A percentile compares a stretch with the other conserved stretches of the same genome.
These are phyloP conservation scores for Aspergillus oerlinghausenensis DNA, from an alignment of 2,329 filamentous ascomycete species.

Conservation along the genomic window DNA sequence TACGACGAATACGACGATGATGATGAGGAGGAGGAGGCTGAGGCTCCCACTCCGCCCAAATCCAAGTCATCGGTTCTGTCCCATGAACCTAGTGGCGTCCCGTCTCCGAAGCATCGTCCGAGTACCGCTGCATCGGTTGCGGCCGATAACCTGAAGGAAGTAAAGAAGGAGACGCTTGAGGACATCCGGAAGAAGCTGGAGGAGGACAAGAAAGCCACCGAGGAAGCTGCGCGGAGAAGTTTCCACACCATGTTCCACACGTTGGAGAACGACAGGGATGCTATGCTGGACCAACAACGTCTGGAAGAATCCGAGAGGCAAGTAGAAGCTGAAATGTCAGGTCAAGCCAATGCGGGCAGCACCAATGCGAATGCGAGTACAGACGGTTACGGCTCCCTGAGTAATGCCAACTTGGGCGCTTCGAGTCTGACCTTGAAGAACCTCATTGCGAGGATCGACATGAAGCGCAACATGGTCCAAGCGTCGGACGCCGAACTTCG, in stretches of 20 bases:
- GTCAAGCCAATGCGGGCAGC: constrained; percentile 52
- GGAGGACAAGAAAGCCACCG: constrained; percentile 83
- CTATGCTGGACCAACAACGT: constrained; percentile 96
- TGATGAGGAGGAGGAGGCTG: constrained; percentile 53
- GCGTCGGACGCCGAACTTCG: constrained; percentile 91
- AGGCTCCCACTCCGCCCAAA: constrained; percentile 47
- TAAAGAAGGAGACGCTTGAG: constrained; percentile 65
- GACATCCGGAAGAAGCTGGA: constrained; percentile 91
- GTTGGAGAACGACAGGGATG: constrained; percentile 87
- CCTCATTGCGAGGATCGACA: constrained; percentile 90
- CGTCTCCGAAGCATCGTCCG: constrained; percentile 65
- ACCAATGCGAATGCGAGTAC: constrained; percentile 49
- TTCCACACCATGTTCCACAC: constrained; percentile 95
- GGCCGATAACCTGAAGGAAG: constrained; percentile 54
- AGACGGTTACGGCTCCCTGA: constrained; percentile 79
- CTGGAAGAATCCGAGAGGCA: constrained; percentile 95
- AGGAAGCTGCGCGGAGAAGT: constrained; percentile 81
- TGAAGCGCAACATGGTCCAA: constrained; percentile 82
- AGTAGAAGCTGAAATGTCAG: constrained; percentile 90
- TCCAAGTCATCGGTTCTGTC: constrained; percentile 48
- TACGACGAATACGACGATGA: constrained; percentile 65
- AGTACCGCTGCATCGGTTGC: constrained; percentile 60
- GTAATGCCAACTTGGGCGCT: constrained; percentile 88
- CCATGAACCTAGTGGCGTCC: constrained; percentile 56
- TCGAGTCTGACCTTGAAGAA: constrained; percentile 96